Evolutionary conservation across 768 basidiomycete genomes (phyloP).

Genomic region (Coprinellus micaceus): DNA sequence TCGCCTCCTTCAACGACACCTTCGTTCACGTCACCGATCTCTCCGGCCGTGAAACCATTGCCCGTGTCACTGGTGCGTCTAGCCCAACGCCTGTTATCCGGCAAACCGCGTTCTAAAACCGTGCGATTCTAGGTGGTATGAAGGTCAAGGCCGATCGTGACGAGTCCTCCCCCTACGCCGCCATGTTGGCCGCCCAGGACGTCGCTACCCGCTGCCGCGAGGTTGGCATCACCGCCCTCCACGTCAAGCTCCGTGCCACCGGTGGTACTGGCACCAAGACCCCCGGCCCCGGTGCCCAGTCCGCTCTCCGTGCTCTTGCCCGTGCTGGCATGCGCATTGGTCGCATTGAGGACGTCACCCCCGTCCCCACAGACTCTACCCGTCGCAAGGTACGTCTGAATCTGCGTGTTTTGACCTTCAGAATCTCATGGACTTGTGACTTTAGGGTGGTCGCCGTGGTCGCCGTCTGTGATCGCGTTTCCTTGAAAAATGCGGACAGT

Average conservation of each 20-base stretch:
- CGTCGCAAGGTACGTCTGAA: conserved; percentile 76
- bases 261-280: conserved; percentile 99
- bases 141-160: conserved; percentile 99
- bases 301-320: conserved; percentile 95
- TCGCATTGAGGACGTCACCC: conserved; percentile 97
- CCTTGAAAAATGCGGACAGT: conserved; percentile 16
- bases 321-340: conserved; percentile 98
- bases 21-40: conserved; percentile 99
- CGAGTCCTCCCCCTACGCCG: conserved; percentile 96
- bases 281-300: conserved; percentile 97
- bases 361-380: conserved; percentile 95
- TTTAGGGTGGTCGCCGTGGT: conserved; percentile 97
- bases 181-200: conserved; percentile 98
- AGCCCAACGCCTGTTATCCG: background rate
- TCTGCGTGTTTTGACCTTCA: background rate
- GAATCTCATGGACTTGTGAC: background rate
- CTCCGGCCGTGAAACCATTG: conserved; percentile 98
- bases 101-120: background rate
- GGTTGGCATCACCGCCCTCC: conserved; percentile 96
- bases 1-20: conserved; percentile 99
- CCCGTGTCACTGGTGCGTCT: conserved; percentile 87
- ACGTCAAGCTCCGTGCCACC: conserved; percentile 98
- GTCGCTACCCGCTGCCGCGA: conserved; percentile 95
- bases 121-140: conserved; percentile 81
- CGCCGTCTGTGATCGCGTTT: conserved; percentile 69